Evolutionary conservation across 2,329 filamentous ascomycete species (phyloP).

Genomic region (Neopestalotiopsis rosae): DNA sequence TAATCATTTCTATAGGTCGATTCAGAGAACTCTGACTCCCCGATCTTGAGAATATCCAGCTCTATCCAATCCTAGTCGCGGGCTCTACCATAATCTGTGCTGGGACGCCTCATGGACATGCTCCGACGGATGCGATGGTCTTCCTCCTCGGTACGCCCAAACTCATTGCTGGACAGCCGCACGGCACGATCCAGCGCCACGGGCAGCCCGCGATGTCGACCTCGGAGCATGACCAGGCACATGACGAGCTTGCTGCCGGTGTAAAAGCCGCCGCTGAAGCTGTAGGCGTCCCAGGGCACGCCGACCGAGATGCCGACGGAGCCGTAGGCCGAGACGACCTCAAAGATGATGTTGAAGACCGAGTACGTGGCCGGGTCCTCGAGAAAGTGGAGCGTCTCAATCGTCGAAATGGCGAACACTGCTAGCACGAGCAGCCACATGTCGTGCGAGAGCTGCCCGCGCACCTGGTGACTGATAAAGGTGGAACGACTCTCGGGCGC

Average conservation of each 20-base stretch:
- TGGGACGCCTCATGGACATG: conserved; percentile 38
- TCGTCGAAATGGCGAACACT: conserved; percentile 63
- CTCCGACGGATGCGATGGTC: conserved; percentile 45
- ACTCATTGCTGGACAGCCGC: conserved; percentile 45
- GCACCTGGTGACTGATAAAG: conserved; percentile 62
- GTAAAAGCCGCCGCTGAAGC: conserved; percentile 60
- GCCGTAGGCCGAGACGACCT: conserved; percentile 63
- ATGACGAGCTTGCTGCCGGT: conserved; percentile 63
- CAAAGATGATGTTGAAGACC: conserved; percentile 66
- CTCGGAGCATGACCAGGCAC: conserved; percentile 61
- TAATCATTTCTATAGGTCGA: no score
- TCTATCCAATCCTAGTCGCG: background rate
- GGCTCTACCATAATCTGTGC: conserved; percentile 14
- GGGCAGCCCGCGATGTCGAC: conserved; percentile 61
- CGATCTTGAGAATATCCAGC: background rate
- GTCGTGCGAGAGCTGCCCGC: conserved; percentile 70
- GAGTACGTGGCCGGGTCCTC: conserved; percentile 57
- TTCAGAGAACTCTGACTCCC: no score
- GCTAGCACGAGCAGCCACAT: conserved; percentile 70
- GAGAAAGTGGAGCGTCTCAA: conserved; percentile 62
- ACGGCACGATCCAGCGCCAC: conserved; percentile 61
- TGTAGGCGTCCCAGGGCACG: conserved; percentile 57
- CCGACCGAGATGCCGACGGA: conserved; percentile 67
- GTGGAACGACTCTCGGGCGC: conserved; percentile 44
- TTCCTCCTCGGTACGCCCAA: conserved; percentile 46